Evolutionary conservation across 2,329 filamentous ascomycete species (phyloP).

Genomic region (Fusarium luffae): DNA sequence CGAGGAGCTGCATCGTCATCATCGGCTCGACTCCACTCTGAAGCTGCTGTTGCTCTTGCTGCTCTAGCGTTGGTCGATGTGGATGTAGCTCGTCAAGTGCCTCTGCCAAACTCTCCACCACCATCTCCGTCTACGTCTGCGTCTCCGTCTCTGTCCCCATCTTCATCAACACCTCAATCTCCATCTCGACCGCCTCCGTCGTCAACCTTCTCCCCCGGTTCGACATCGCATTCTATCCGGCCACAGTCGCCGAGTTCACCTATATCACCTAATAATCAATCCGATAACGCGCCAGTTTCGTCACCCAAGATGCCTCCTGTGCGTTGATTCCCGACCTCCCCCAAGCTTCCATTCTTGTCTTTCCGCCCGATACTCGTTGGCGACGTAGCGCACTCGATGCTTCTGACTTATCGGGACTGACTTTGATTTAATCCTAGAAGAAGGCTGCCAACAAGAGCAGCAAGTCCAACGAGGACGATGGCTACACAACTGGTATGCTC

Average conservation of each 20-base stretch:
- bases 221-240: slow-evolving; percentile 48
- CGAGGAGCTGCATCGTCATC: slow-evolving; percentile 47
- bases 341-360: slow-evolving; percentile 13
- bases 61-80: slow-evolving; percentile 46
- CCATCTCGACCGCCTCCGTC: slow-evolving; percentile 49
- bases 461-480: slow-evolving; percentile 52
- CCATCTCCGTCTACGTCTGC: slow-evolving; percentile 50
- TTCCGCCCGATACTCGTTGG: slow-evolving; percentile 13
- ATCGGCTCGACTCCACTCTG: slow-evolving; percentile 46
- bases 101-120: slow-evolving; percentile 57
- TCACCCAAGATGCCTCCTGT: slow-evolving; percentile 66
- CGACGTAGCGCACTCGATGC: slow-evolving; percentile 25
- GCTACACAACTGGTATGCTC: slow-evolving; percentile 54
- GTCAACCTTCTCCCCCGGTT: slow-evolving; percentile 48
- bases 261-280: slow-evolving; percentile 42
- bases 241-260: slow-evolving; percentile 45
- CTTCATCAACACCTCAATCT: slow-evolving; percentile 28
- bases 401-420: slow-evolving; percentile 33
- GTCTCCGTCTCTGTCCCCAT: slow-evolving; percentile 47
- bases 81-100: slow-evolving; percentile 53
- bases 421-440: slow-evolving; percentile 35
- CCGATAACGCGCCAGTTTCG: slow-evolving; percentile 44
- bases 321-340: slow-evolving; percentile 52
- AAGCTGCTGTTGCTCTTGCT: slow-evolving; percentile 27
- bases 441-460: slow-evolving; percentile 46